These are phyloP conservation scores for Botrytis tulipae DNA, from an alignment of 2,329 filamentous ascomycete genomes.

Conservation along the genomic window DNA sequence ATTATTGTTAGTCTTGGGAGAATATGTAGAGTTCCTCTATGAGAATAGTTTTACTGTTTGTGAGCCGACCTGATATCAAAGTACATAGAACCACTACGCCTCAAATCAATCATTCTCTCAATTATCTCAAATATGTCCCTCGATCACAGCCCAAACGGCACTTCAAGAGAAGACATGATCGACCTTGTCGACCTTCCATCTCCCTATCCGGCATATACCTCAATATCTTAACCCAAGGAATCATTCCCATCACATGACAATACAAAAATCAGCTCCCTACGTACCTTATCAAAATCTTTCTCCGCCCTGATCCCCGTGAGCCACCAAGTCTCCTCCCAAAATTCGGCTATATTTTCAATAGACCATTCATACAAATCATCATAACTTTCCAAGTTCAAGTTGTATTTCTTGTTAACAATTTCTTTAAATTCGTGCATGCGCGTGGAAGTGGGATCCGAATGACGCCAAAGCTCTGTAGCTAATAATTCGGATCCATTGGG, in stretches of 20 bases:
- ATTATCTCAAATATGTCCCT: background rate
- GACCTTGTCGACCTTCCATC: background rate
- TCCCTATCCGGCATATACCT: background rate
- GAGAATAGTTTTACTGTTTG: background rate
- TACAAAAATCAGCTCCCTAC: slow-evolving; percentile 24
- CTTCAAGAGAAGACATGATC: background rate
- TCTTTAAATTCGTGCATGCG: slow-evolving; percentile 71
- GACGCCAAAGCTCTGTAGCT: slow-evolving; percentile 63
- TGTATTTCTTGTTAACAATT: slow-evolving; percentile 65
- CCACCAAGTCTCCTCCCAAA: slow-evolving; percentile 86
- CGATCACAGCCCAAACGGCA: background rate
- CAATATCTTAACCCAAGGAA: background rate
- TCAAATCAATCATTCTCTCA: background rate
- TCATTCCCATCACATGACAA: slow-evolving; percentile 15
- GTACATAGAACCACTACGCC: slow-evolving; percentile 8
- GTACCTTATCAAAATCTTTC: slow-evolving; percentile 58
- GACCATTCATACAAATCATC: slow-evolving; percentile 83
- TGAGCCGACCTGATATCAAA: background rate
- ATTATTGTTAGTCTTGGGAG: slow-evolving; percentile 17
- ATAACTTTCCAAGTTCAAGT: slow-evolving; percentile 63
- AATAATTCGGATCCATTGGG: background rate
- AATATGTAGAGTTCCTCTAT: background rate
- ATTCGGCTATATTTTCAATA: slow-evolving; percentile 67
- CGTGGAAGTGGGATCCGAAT: slow-evolving; percentile 64
- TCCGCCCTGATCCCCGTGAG: slow-evolving; percentile 75